These are phyloP conservation scores for Coprinopsis sp. DNA, from an alignment of 768 basidiomycete species.

Conservation along the genomic window DNA sequence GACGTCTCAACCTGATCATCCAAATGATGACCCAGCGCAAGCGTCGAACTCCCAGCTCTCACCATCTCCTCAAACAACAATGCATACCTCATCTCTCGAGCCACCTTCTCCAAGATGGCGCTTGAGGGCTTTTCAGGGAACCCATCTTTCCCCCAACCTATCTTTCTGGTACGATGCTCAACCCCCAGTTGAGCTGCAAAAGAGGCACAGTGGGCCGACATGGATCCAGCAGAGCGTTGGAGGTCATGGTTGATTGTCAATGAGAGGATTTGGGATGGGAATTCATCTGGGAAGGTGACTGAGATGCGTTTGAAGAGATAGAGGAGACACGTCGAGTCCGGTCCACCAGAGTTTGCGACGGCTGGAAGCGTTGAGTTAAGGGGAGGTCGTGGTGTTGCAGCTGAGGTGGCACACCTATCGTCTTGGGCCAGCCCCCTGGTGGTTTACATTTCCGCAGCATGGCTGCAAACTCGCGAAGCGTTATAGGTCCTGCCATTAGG, in stretches of 20 bases:
- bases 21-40: constrained; percentile 73
- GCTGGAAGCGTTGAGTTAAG: constrained; percentile 32
- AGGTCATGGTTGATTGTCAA: constrained; percentile 68
- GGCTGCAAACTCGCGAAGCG: not conserved
- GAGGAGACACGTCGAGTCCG: constrained; percentile 77
- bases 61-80: constrained; percentile 34
- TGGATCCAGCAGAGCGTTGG: constrained; percentile 49
- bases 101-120: constrained; percentile 46
- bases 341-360: constrained; percentile 77
- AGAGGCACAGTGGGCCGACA: constrained; percentile 46
- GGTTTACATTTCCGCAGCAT: constrained; percentile 1
- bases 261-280: constrained; percentile 38
- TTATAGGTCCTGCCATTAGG: too few species aligned
- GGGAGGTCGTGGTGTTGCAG: not conserved
- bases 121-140: constrained; percentile 45
- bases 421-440: not conserved
- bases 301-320: constrained; percentile 53
- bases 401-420: constrained; percentile 4
- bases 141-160: constrained; percentile 55
- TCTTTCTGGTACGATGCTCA: constrained; percentile 38
- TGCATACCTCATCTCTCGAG: constrained; percentile 56
- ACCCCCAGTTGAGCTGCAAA: constrained; percentile 43
- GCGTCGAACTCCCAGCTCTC: constrained; percentile 26
- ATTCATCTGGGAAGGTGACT: not conserved
- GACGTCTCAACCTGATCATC: constrained; percentile 85